These are phyloP conservation scores for Dioscorea cayenensis DNA, from an alignment of 116 monocot genomes.

Conservation along the genomic window DNA sequence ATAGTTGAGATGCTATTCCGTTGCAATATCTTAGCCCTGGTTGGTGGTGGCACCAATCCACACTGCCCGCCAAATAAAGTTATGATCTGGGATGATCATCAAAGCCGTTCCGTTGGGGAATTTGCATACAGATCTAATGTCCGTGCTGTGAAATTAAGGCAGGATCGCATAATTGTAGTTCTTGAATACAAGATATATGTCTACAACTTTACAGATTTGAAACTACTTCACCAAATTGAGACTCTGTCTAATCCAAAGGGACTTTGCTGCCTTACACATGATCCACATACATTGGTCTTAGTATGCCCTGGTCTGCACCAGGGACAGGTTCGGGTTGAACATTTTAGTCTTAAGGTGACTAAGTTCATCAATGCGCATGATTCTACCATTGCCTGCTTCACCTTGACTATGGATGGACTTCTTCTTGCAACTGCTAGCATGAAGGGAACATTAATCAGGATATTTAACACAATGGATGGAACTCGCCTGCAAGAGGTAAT, in stretches of 20 bases:
- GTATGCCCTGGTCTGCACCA: conserved; percentile 48
- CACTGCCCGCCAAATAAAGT: conserved; percentile 63
- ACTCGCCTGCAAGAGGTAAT: conserved; percentile 63
- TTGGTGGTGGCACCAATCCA: conserved; percentile 43
- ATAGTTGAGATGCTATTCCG: conserved; percentile 63
- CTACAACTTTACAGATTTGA: conserved; percentile 44
- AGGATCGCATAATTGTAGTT: conserved; percentile 49
- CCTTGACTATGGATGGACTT: conserved; percentile 54
- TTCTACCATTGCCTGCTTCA: conserved; percentile 42
- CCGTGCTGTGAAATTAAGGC: conserved; percentile 43
- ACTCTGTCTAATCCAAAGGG: conserved; percentile 58
- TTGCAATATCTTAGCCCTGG: conserved; percentile 56
- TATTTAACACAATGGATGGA: conserved; percentile 79
- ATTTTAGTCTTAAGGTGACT: conserved; percentile 55
- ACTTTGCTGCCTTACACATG: conserved; percentile 54
- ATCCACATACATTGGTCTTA: conserved; percentile 46
- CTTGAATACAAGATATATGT: conserved; percentile 63
- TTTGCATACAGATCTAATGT: conserved; percentile 58
- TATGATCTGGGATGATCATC: conserved; percentile 68
- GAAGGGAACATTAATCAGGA: conserved; percentile 67
- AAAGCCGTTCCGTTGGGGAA: conserved; percentile 51
- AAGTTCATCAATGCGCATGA: conserved; percentile 55
- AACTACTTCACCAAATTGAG: conserved; percentile 59
- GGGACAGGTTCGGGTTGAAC: conserved; percentile 56
- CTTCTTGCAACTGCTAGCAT: conserved; percentile 68